A percentile compares a stretch with the other conserved stretches of the same genome.
Evolutionary conservation across 352 stramenopile genomes (phyloP).

Genomic region (Pythium dissotocum): DNA sequence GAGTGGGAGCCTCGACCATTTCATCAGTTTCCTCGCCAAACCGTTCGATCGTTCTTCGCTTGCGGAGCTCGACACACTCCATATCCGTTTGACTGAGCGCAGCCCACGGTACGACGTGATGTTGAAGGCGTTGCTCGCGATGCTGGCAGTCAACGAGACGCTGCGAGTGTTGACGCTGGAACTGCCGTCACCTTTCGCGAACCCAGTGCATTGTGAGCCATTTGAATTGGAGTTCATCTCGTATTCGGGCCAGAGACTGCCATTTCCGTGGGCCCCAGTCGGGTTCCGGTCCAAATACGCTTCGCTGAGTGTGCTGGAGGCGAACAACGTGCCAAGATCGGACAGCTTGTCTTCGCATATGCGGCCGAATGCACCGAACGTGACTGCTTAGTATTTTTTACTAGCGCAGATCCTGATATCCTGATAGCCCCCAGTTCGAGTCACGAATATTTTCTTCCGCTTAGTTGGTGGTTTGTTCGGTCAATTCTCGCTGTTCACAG

Average conservation of each 20-base stretch:
- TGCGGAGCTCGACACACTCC: neutral
- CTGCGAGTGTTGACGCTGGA: neutral
- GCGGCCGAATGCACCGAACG: neutral
- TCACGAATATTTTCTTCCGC: too few species aligned
- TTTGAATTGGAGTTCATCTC: too few species aligned
- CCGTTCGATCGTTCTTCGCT: too few species aligned
- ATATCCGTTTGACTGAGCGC: neutral
- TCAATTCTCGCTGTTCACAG: neutral
- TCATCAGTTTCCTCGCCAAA: neutral
- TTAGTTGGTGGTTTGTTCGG: too few species aligned
- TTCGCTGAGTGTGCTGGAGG: neutral
- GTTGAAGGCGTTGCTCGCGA: neutral
- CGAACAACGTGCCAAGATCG: neutral
- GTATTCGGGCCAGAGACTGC: neutral
- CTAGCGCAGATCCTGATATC: too few species aligned
- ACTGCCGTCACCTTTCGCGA: neutral
- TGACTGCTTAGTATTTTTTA: neutral
- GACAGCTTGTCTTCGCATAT: neutral
- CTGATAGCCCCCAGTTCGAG: too few species aligned
- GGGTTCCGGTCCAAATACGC: neutral
- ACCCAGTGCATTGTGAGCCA: too few species aligned
- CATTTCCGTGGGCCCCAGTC: neutral
- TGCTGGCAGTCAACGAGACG: neutral
- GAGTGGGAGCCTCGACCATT: neutral
- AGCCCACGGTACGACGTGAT: too few species aligned